These are phyloP conservation scores for Uronychia binucleata DNA, from an alignment of 73 alveolate species.

Conservation along the genomic window DNA sequence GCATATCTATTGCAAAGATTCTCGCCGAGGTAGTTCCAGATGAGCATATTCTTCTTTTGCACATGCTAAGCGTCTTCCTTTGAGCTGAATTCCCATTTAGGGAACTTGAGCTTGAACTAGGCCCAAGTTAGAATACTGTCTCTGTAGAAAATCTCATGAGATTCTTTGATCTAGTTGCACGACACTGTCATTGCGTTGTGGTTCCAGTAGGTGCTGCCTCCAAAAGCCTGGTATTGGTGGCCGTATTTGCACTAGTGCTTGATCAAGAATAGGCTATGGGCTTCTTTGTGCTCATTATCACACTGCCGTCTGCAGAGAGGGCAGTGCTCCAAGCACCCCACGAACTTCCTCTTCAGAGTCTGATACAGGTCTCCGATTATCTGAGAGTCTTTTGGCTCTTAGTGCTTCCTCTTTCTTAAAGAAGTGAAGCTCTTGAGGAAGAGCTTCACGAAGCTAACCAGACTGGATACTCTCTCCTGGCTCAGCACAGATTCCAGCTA, in stretches of 20 bases:
- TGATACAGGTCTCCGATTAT: not conserved
- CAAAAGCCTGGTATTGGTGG: conserved; percentile 28
- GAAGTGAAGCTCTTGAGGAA: not conserved
- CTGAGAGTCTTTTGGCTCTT: not conserved
- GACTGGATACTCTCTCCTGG: not conserved
- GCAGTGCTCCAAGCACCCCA: conserved; percentile 44
- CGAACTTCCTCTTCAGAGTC: not conserved
- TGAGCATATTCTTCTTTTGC: not conserved
- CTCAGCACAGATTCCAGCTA: not conserved
- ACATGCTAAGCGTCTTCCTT: not conserved
- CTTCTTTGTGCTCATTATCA: conserved; percentile 16
- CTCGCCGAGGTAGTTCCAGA: conserved; percentile 28
- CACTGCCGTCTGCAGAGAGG: conserved; percentile 40
- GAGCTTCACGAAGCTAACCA: not conserved
- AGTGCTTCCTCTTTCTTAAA: not conserved
- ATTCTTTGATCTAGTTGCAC: conserved; percentile 31
- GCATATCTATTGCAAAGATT: conserved; percentile 1
- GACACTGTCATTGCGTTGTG: conserved; percentile 19
- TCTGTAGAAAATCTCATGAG: conserved; percentile 10
- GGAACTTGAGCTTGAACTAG: not conserved
- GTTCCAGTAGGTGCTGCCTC: conserved; percentile 8
- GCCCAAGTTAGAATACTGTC: conserved; percentile 21
- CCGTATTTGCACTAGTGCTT: conserved; percentile 36
- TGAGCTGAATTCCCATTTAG: not conserved
- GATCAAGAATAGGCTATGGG: not conserved